Base-by-base conservation (phyloP, 257 asterid species). In the Striga asiatica region DNA sequence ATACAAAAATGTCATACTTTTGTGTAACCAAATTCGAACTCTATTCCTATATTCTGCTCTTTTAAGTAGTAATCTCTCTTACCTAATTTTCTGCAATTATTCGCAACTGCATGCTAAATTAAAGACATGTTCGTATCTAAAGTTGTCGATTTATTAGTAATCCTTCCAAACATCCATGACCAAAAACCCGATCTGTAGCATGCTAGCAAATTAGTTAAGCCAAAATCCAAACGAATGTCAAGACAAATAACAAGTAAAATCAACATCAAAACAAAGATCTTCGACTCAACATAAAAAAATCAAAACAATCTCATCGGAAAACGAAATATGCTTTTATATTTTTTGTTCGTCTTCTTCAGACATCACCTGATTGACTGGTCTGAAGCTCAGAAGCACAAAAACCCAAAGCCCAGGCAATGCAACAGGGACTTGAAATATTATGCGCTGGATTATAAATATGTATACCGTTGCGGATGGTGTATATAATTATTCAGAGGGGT, bases 381-480 rank as follows among this genome's bases (percentile, higher is more conserved):
- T n/a, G 60, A 61, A 55, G 47, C 27, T 25, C 38, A 31, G 7
- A 10, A 39, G 29, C 54, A 8, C 52, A 19, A 46, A 19, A 46
- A 8, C 22, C 29, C 52, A 20, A 9, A 3, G 4, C 56, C 29
- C 13, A 50, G 27, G 48, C 77, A 39, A 66, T 71, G 51, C 13
- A 65, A 71, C 71, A 65, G 72, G 66, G 58, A 13, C 49, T 58
- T 17, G n/a, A n/a, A n/a, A n/a, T n/a, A n/a, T n/a, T n/a, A n/a
- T n/a, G n/a, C n/a, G n/a, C n/a, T n/a, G n/a, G n/a, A n/a, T n/a
- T n/a, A n/a, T n/a, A n/a, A n/a, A n/a, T n/a, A n/a, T n/a, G n/a
- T n/a, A n/a, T n/a, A n/a, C n/a, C n/a, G n/a, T n/a, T n/a, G n/a
- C n/a, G n/a, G n/a, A n/a, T n/a, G n/a, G n/a, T n/a, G n/a, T n/a